Evolutionary conservation across 192 early-diverging fungal genomes (phyloP).

Genomic region (Tieghemiomyces parasiticus): DNA sequence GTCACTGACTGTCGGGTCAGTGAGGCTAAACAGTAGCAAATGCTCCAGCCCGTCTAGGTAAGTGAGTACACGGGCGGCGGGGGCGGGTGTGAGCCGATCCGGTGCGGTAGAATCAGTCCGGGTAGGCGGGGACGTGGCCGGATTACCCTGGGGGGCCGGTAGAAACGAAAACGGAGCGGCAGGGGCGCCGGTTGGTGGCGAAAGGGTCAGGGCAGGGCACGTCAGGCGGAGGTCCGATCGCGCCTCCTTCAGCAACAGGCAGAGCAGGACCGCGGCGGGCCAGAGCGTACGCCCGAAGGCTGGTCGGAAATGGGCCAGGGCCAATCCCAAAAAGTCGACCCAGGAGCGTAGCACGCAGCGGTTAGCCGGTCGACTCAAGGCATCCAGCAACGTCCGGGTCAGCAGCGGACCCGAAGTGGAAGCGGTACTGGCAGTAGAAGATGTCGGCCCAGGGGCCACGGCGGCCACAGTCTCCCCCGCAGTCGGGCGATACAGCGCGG

Average conservation of each 20-base stretch:
- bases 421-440: too few species aligned
- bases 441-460: background rate
- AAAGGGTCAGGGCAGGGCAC: too few species aligned
- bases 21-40: slow-evolving; percentile 35
- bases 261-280: slow-evolving; percentile 24
- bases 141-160: too few species aligned
- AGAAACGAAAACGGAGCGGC: too few species aligned
- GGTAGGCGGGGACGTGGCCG: too few species aligned
- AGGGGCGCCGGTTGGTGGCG: too few species aligned
- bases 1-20: slow-evolving; percentile 18
- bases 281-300: slow-evolving; percentile 45
- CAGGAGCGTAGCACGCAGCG: slow-evolving; percentile 55
- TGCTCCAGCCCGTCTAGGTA: slow-evolving; percentile 40
- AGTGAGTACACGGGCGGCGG: slow-evolving; percentile 17
- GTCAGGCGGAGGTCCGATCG: background rate
- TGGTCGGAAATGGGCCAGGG: slow-evolving; percentile 39
- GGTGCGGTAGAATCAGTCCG: too few species aligned
- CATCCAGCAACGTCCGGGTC: slow-evolving; percentile 39
- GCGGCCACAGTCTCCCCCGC: background rate
- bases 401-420: slow-evolving; percentile 34
- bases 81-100: background rate
- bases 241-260: slow-evolving; percentile 8
- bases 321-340: slow-evolving; percentile 55
- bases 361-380: slow-evolving; percentile 38
- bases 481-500: slow-evolving; percentile 11